Conservation (phyloP, 257 asterid genomes). For the Capsicum pubescens region DNA sequence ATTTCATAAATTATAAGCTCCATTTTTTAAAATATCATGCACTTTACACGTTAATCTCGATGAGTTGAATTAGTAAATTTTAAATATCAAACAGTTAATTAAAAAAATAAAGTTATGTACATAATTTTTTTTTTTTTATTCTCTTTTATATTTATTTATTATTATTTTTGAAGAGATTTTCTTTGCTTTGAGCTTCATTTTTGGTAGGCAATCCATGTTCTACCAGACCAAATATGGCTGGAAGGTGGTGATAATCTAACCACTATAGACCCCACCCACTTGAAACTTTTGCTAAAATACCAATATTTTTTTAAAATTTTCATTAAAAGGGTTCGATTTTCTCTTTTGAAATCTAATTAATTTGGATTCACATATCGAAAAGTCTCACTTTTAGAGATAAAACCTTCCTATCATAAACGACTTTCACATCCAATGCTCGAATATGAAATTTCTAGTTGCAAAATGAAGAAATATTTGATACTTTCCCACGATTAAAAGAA, state of each 20-base stretch:
- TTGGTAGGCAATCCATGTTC: conserved; percentile 25
- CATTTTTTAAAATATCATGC: neutral
- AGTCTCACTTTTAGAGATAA: neutral
- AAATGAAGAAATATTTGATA: neutral
- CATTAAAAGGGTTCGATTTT: too few relatives aligned
- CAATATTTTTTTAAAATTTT: neutral
- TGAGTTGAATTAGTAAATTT: neutral
- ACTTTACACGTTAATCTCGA: neutral
- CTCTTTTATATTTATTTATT: too few relatives aligned
- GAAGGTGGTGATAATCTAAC: conserved; percentile 15
- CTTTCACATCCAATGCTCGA: neutral
- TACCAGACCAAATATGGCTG: neutral
- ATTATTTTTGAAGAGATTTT: neutral
- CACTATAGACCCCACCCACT: neutral
- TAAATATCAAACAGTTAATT: neutral
- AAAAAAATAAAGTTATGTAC: neutral
- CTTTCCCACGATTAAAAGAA: too few relatives aligned
- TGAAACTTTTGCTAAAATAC: neutral
- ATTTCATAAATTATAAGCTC: neutral
- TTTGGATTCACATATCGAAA: fast-evolving
- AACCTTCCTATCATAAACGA: neutral
- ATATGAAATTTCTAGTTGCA: fast-evolving
- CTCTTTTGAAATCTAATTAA: neutral
- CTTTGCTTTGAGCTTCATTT: conserved; percentile 13
- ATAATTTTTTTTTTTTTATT: neutral